Evolutionary conservation across 257 asterid genomes (phyloP), one percentile per base, ranked within the genome.

Genomic region (Fraxinus cuspidata): DNA sequence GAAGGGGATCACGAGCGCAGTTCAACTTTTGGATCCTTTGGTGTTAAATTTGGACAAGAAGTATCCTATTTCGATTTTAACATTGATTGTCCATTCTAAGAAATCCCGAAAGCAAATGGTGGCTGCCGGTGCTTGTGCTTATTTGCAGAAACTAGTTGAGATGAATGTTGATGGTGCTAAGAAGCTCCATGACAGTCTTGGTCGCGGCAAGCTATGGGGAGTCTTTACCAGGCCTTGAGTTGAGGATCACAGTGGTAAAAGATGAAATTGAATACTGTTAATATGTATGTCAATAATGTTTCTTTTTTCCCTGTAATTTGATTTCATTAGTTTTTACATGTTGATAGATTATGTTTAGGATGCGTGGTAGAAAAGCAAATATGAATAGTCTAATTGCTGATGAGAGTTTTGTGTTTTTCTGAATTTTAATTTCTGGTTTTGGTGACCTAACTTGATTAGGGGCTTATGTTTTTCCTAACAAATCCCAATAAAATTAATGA

Each of bases 161-260:
- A 35, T 72, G 74, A 86, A 93, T 35, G 91, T 88, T 13, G 94
- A 88, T 1, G 97, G 97, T 15, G 93, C 96, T 5, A 95, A 90
- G 90, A 91, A 89, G 91, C 90, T 95, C 49, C 87, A 87, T 9
- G 96, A 91, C 25, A 70, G 87, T 74, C 86, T 95, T 29, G 88
- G 89, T 9, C 85, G 80, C 18, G 90, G 96, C 29, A 92, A 91
- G 85, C 78, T 91, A 16, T 92, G 98, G 99, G 90, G 96, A 58
- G 92, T 92, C 73, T 86, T 94, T 64, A 76, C 82, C 37, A 81
- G 90, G 76, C 82, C 78, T 56, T 83, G 81, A 79, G 71, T 51
- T 42, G 35, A 44, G 72, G 31, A 16, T 79, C 93, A 70, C 29
- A 18, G 51, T 15, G 40, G 70, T 7, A 2, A 56, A 37, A 37